Conservation (phyloP, 129 eudicot genomes). For the Kitagawia praeruptora region DNA sequence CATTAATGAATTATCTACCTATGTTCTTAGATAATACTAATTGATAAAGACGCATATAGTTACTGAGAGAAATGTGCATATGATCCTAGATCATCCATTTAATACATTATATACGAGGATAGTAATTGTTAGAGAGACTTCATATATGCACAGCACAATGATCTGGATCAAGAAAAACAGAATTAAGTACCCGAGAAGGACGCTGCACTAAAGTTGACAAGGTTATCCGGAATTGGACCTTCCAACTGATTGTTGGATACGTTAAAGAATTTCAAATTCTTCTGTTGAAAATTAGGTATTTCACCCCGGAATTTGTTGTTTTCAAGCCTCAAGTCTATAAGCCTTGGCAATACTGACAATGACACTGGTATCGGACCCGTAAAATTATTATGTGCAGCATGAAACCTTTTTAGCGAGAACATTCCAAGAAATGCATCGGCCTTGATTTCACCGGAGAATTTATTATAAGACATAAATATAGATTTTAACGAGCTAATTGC, state of each 20-base stretch:
- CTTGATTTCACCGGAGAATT: constrained; percentile 43
- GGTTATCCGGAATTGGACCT: constrained; percentile 56
- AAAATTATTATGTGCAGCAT: constrained; percentile 48
- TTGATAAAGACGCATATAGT: background rate
- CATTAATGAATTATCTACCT: background rate
- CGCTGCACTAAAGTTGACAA: constrained; percentile 24
- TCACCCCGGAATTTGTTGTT: constrained; percentile 51
- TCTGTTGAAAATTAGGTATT: constrained; percentile 37
- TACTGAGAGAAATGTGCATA: background rate
- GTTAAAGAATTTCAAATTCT: constrained; percentile 22
- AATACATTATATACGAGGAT: background rate
- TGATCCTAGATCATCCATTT: background rate
- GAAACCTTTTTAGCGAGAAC: constrained; percentile 38
- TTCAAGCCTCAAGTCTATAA: constrained; percentile 44
- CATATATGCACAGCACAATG: background rate
- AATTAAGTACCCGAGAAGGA: constrained; percentile 41
- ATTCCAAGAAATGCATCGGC: constrained; percentile 45
- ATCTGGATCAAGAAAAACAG: background rate
- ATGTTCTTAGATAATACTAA: background rate
- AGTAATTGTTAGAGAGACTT: background rate
- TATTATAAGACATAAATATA: constrained; percentile 44
- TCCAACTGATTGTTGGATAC: constrained; percentile 49
- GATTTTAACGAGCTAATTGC: constrained; percentile 22
- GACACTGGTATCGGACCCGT: constrained; percentile 49
- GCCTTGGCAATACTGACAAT: constrained; percentile 37